Evolutionary conservation across 257 asterid genomes (phyloP), one percentile per base, ranked within the genome.

Genomic region (Nicotiana tomentosiformis): DNA sequence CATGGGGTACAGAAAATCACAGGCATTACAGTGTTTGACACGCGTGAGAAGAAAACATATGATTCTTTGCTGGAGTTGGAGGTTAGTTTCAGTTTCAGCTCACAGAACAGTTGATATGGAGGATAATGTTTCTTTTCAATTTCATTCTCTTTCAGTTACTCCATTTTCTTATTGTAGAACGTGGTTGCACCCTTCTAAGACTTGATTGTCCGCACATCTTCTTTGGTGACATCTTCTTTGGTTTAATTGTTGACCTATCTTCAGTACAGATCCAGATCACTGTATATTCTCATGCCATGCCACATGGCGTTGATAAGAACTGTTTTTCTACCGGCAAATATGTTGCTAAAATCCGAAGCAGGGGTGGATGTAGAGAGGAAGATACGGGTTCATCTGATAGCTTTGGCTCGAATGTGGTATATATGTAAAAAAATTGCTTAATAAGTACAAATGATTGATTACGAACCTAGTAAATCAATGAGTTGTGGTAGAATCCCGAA

Each of bases 1-100:
- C 93, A 85, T 67, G 99, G 99, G 86, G 90, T 96, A 88, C 99
- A 94, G 93, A 93, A 92, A 89, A 89, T 96, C 88, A 86, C 92
- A 16, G 98, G 98, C 83, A 90, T 96, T 65, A 93, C 97, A 7
- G 91, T 96, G 81, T 92, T 89, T 51, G 99, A 96, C 93, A 92
- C 88, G 2, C 85, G 85, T 84, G 99, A 94, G 90, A 96, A 92
- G 93, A 94, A 89, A 86, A 87, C 93, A 43, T 92, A 94, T 55
- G 95, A 93, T 80, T 92, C 99, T 20, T 91, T 93, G 77, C 78
- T 94, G 35, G 99, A 94, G 78, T 67, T 91, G 82, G 98, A 96
- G 98, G 99, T 93, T 62, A 84, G 96, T 84, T 81, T 46, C 79
- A 84, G 96, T 84, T 80, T 49, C 80, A 49, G 16, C 33, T 56